phyloP scores from a whole-genome alignment of 1,139 yeast species.

The Protomyces macrosporus region DNA sequence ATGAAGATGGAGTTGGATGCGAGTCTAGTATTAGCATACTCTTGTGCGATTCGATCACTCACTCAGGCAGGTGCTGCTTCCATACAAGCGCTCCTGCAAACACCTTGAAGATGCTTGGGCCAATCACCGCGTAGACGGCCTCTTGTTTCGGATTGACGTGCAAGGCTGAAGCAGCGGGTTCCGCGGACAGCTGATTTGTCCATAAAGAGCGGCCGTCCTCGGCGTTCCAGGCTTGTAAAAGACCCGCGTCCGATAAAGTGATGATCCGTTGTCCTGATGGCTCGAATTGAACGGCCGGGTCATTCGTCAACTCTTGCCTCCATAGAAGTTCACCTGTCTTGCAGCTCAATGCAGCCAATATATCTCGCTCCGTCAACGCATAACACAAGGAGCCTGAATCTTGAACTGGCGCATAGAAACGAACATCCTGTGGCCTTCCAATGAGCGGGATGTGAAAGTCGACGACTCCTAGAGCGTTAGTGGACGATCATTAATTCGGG shows the following conservation, averaged over 20 bases:
- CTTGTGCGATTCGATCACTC: not conserved
- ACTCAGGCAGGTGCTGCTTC: not conserved
- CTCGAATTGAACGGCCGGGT: not conserved
- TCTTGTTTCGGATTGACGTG: not conserved
- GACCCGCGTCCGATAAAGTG: not conserved
- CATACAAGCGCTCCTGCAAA: not conserved
- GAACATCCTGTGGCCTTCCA: conserved; percentile 15
- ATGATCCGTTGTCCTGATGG: conserved; percentile 1
- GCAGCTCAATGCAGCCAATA: conserved; percentile 23
- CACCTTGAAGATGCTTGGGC: not conserved
- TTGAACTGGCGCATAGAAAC: conserved; percentile 14
- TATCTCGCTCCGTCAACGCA: conserved; percentile 9
- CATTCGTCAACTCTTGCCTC: conserved; percentile 10
- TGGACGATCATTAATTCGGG: not conserved
- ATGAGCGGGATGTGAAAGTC: conserved; percentile 21
- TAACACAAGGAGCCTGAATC: conserved; percentile 14
- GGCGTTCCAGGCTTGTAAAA: conserved; percentile 1
- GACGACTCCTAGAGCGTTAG: conserved; percentile 3
- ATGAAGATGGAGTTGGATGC: no score
- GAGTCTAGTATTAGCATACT: no score
- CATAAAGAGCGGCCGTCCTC: not conserved
- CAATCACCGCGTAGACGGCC: not conserved
- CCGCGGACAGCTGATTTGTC: not conserved
- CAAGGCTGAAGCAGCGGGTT: not conserved
- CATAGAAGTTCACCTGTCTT: conserved; percentile 19